These are phyloP conservation scores for Secale cereale DNA, from an alignment of 176 grass and related monocot genomes.

Conservation along the genomic window DNA sequence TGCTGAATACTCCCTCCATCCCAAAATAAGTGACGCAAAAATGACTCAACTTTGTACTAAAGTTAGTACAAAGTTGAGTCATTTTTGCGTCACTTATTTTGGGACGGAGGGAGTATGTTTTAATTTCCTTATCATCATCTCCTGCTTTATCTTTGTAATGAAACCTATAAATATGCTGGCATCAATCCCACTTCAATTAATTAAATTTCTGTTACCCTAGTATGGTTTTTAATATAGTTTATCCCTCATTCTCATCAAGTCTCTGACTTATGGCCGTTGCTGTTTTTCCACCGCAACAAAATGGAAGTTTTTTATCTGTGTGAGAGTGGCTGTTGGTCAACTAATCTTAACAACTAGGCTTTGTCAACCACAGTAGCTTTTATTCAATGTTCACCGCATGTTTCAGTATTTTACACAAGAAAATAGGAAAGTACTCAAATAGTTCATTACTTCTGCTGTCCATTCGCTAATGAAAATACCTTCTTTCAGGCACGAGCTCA, in stretches of 20 bases:
- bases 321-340: neutral
- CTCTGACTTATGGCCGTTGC: neutral
- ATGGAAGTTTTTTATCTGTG: neutral
- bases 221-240: neutral
- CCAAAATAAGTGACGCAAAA: no score
- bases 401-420: neutral
- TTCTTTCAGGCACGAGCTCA: slow-evolving; percentile 71
- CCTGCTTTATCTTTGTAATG: neutral
- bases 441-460: neutral
- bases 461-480: slow-evolving; percentile 3
- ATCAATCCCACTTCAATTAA: neutral
- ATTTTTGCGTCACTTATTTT: no score
- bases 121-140: neutral
- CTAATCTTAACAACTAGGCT: slow-evolving; percentile 3
- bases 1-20: no score
- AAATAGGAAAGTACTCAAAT: neutral
- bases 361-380: neutral
- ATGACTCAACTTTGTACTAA: no score
- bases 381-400: neutral
- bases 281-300: neutral
- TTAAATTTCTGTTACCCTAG: neutral
- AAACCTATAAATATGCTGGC: neutral
- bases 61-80: no score
- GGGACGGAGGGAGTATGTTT: no score
- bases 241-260: neutral